phyloP scores from a whole-genome alignment of 176 grass and related monocot genomes.

The Urochloa ruziziensis region DNA sequence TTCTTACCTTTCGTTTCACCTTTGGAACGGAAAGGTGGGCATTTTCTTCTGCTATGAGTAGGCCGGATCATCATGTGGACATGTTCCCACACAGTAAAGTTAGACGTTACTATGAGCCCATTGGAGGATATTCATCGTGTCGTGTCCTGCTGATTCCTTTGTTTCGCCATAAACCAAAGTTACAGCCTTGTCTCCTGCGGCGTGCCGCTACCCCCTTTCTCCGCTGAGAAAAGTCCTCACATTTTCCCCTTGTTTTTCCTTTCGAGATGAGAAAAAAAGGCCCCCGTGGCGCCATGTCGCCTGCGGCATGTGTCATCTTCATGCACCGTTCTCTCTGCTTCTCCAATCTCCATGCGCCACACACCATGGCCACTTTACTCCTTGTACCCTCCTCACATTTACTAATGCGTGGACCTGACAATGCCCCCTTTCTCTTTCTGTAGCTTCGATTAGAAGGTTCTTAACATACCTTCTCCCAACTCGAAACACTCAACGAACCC shows the following conservation, averaged over 20 bases:
- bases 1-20: background rate
- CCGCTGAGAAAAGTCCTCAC: background rate
- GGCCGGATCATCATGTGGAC: background rate
- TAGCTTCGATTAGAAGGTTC: background rate
- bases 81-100: background rate
- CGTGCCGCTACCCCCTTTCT: too few species aligned
- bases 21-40: background rate
- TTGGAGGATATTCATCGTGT: background rate
- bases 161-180: background rate
- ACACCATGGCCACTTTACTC: too few species aligned
- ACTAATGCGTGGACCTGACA: background rate
- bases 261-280: too few species aligned
- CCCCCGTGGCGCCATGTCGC: background rate
- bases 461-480: background rate
- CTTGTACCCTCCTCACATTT: background rate
- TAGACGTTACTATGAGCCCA: background rate
- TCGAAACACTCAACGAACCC: background rate
- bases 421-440: background rate
- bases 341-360: background rate
- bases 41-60: background rate
- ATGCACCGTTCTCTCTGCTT: background rate
- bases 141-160: background rate
- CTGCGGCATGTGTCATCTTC: background rate
- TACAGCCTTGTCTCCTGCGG: background rate
- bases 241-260: background rate